Base-by-base conservation (phyloP, 345 rosid genomes). In the Turnera subulata region DNA sequence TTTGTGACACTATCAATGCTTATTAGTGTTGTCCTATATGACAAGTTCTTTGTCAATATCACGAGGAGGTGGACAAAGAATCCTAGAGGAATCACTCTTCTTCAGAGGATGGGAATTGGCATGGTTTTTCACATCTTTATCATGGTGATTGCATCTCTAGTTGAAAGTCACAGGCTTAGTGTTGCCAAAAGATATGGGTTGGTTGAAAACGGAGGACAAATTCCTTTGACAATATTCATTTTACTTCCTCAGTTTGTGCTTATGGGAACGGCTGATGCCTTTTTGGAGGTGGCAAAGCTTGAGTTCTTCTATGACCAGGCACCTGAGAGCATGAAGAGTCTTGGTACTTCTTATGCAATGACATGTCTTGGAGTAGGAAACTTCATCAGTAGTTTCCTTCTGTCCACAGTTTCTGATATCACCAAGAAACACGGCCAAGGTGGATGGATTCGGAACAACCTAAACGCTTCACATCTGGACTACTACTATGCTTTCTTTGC, bases 221-320 rank as follows among this genome's bases (percentile, higher is more conserved):
- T 91, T 23, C 88, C 91, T 5, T 38, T 79, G 59, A 74, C 80
- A 0, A 82, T 91, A 39, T 88, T 91, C 65, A 45, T 80, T 46
- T 44, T 91, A 46, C 89, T 91, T 48, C 97, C 96, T 23, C 94
- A 91, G 35, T 88, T 85, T 53, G 57, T 79, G 29, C 84, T 91
- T 6, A 88, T 91, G 91, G 96, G 97, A 35, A 55, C 61, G 0
- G 97, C 94, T 6, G 96, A 88, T 68, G 75, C 91, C 0, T 91
- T 84, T 56, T 46, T 88, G 9, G 96, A 80, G 64, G 93, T 86
- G 5, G 82, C 91, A 10, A 86, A 86, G 82, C 66, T 89, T 9
- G 94, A 86, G 62, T 85, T 86, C 77, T 93, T 89, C 78, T 93
- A 86, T 23, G 99, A 92, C 56, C 97, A 92, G 58, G 94, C 97